Evolutionary conservation across 2,329 filamentous ascomycete genomes (phyloP), one percentile per base, ranked within the genome.

Genomic region (Triangularia verruculosa): DNA sequence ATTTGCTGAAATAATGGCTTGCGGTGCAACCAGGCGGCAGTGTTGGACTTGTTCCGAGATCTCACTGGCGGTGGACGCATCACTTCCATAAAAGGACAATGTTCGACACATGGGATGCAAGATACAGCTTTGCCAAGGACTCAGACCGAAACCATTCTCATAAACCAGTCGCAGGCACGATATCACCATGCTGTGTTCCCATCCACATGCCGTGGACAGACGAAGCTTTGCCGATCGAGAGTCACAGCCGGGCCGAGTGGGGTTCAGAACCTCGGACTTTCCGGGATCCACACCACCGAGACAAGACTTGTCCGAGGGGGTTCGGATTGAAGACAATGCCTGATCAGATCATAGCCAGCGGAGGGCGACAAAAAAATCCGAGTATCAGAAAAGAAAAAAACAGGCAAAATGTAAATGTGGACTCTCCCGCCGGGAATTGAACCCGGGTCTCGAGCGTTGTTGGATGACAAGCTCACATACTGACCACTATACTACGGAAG

Each of bases 401-500:
- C 17, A 55, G 22, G 11, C 28, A 20, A 57, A 57, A 57, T 1
- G 20, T 17, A 56, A 12, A 32, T 57, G 54, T 34, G 54, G 54
- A 34, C 54, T 57, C 54, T 57, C 54, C 54, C 54, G 54, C 54
- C 54, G 54, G 54, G 54, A 57, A 57, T 57, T 57, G 54, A 57
- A 57, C 54, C 54, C 54, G 54, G 54, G 54, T 57, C 54, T 34
- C 54, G 54, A 57, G 54, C 54, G 54, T 57, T 57, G 54, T 34
- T 57, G 54, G 54, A 39, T 57, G 54, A 57, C 54, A 57, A 57
- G 54, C 54, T 57, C 54, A 57, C 32, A 57, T 57, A 57, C 54
- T 57, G 32, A 57, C 54, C 54, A 57, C 54, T 57, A 57, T 57
- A 57, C 54, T 57, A 57, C 54, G 54, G 54, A 57, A 57, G 54